Percentiles rank a stretch among this genome's conserved stretches.
Evolutionary conservation across 352 stramenopile species (phyloP).

Genomic region (Globisporangium apiculatum): DNA sequence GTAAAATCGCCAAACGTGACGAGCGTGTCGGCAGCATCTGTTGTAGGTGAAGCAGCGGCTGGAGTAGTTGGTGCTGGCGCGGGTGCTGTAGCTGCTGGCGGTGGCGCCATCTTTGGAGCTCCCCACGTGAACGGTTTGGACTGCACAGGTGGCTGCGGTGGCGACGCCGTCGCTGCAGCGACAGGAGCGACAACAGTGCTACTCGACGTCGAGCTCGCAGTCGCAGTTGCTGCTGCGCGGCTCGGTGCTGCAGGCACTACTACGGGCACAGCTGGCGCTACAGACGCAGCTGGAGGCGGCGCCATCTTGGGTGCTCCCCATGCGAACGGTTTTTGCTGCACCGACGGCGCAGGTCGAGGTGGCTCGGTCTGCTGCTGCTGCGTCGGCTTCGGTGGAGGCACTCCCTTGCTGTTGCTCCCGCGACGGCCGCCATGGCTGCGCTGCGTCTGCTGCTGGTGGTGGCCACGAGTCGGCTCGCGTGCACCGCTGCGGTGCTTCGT

Average conservation of each 20-base stretch:
- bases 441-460: background rate
- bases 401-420: background rate
- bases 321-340: constrained; percentile 5
- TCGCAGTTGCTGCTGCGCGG: too few species aligned
- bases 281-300: background rate
- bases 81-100: background rate
- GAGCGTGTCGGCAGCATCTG: constrained; percentile 8
- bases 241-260: too few species aligned
- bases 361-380: constrained; percentile 3
- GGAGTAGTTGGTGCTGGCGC: background rate
- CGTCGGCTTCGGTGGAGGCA: background rate
- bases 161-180: too few species aligned
- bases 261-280: background rate
- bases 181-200: too few species aligned
- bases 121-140: too few species aligned
- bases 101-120: too few species aligned
- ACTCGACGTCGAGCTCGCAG: too few species aligned
- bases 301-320: constrained; percentile 5
- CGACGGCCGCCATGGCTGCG: background rate
- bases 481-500: background rate
- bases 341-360: background rate
- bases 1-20: constrained; percentile 83
- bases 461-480: background rate
- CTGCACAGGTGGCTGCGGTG: too few species aligned
- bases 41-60: too few species aligned